Conservation (phyloP, 495 filamentous ascomycete genomes). For the Penicillium bovifimosum region DNA sequence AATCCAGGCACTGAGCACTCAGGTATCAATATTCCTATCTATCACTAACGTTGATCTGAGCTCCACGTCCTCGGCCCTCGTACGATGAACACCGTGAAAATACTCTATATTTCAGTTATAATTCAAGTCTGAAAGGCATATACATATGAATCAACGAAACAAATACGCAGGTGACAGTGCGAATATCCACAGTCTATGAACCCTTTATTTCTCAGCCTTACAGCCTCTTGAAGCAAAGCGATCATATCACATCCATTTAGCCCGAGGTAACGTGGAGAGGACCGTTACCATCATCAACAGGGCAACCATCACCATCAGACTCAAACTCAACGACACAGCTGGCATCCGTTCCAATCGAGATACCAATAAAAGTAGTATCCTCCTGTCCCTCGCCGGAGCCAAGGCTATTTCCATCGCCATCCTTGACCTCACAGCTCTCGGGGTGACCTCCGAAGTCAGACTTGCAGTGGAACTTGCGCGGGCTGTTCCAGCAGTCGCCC, state of each 20-base stretch:
- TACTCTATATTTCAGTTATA: no score
- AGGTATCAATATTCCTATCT: no score
- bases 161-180: no score
- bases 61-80: no score
- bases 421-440: conserved; percentile 17
- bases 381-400: conserved; percentile 11
- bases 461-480: conserved; percentile 16
- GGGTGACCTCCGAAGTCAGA: conserved; percentile 15
- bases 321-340: conserved; percentile 20
- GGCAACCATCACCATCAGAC: conserved; percentile 13
- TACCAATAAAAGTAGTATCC: conserved; percentile 16
- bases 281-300: conserved; percentile 18
- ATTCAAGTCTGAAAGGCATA: no score
- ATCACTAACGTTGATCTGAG: no score
- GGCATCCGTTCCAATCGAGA: conserved; percentile 14
- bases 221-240: no score
- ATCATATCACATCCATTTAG: neutral
- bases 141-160: no score
- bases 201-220: no score
- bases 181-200: no score
- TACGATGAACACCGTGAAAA: no score
- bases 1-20: no score
- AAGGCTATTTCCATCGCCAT: conserved; percentile 14
- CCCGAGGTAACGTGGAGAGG: conserved; percentile 16
- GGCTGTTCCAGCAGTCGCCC: conserved; percentile 17